Evolutionary conservation across 164 flowering plant genomes (phyloP).

Genomic region (Houttuynia cordata): DNA sequence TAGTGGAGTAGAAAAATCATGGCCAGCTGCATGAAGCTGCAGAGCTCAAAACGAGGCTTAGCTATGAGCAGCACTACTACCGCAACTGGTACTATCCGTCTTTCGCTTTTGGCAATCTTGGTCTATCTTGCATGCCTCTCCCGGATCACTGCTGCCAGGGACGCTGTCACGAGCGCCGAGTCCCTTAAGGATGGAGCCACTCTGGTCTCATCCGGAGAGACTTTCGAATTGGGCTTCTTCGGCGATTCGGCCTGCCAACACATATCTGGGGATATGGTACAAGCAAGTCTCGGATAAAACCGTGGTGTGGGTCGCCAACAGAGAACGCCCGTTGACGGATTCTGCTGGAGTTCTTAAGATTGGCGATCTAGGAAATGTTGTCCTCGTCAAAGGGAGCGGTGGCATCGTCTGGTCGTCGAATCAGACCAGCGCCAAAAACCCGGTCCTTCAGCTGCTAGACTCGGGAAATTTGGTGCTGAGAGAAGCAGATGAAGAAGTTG

Average conservation of each 20-base stretch:
- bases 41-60: neutral
- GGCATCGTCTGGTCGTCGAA: conserved; percentile 18
- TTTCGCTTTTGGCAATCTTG: neutral
- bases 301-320: conserved; percentile 37
- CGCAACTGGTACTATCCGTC: neutral
- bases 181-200: conserved; percentile 2
- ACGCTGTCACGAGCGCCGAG: neutral
- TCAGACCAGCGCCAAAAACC: conserved; percentile 1
- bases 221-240: conserved; percentile 19
- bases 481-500: neutral
- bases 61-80: no score
- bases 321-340: conserved; percentile 21
- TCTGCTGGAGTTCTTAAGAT: conserved; percentile 16
- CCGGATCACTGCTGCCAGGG: neutral
- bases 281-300: conserved; percentile 4
- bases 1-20: no score
- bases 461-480: conserved; percentile 26
- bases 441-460: conserved; percentile 14
- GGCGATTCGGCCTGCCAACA: conserved; percentile 13
- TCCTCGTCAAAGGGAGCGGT: conserved; percentile 10
- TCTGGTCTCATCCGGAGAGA: conserved; percentile 10
- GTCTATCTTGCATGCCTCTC: neutral
- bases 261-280: conserved; percentile 30
- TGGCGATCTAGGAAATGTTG: conserved; percentile 19
- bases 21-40: neutral